Percentiles rank a stretch among this genome's conserved stretches.
Conservation (phyloP, 202 grass and related monocot genomes). For the Schoenoplectus triqueter region DNA sequence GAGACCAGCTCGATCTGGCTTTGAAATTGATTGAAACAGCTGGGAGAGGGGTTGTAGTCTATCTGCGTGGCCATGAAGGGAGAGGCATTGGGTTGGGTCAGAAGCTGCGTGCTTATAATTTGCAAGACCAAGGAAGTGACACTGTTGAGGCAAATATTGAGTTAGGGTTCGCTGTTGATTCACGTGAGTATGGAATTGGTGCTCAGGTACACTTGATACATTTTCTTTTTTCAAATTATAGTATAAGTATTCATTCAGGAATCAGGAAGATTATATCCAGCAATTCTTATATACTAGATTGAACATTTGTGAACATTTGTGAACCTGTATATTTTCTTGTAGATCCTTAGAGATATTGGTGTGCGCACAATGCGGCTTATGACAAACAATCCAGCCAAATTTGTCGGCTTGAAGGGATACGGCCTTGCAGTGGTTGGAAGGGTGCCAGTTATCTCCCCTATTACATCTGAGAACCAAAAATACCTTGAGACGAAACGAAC, state of each 20-base stretch:
- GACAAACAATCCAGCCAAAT: constrained; percentile 97
- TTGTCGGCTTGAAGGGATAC: constrained; percentile 88
- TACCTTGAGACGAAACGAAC: constrained; percentile 97
- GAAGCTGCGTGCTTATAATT: constrained; percentile 86
- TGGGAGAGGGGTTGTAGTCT: constrained; percentile 82
- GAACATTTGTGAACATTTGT: background rate
- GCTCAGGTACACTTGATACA: constrained; percentile 59
- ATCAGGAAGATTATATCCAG: constrained; percentile 7
- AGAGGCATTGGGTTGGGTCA: constrained; percentile 88
- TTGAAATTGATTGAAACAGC: constrained; percentile 80
- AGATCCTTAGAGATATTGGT: constrained; percentile 84
- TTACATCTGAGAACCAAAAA: constrained; percentile 88
- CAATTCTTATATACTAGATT: constrained; percentile 1
- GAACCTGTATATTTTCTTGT: constrained; percentile 19
- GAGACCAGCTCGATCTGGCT: constrained; percentile 80
- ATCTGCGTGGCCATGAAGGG: constrained; percentile 91
- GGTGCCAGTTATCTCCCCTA: constrained; percentile 80
- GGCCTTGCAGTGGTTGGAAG: constrained; percentile 87
- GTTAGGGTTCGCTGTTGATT: constrained; percentile 81
- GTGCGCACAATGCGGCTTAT: constrained; percentile 90
- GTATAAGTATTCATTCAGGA: background rate
- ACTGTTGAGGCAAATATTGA: constrained; percentile 94
- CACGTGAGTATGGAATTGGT: constrained; percentile 92
- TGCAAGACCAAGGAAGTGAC: constrained; percentile 86
- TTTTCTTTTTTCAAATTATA: background rate